A percentile compares a stretch with the other conserved stretches of the same genome.
Conservation (phyloP, 176 grass and related monocot species). For the Oryza australiensis region DNA sequence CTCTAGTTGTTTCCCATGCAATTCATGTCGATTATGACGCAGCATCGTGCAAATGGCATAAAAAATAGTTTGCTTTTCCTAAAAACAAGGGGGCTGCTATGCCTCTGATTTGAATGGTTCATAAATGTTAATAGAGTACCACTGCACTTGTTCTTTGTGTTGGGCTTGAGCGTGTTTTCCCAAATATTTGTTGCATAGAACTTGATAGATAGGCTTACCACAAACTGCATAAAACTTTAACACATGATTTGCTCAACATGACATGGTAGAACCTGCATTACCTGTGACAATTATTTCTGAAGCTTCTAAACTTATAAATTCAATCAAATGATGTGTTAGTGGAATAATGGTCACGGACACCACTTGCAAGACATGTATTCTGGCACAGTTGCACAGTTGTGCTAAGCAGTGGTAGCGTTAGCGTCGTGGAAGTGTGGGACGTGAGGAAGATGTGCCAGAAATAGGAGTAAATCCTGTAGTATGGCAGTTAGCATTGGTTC, state of each 20-base stretch:
- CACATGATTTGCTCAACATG: not conserved
- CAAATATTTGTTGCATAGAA: conserved; percentile 2
- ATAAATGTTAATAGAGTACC: not conserved
- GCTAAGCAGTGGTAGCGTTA: not conserved
- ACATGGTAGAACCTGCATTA: not conserved
- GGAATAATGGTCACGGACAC: not conserved
- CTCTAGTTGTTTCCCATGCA: not conserved
- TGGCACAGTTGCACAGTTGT: not conserved
- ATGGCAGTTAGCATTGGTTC: not conserved
- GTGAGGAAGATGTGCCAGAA: not conserved
- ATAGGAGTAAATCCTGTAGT: not conserved
- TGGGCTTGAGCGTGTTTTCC: not conserved
- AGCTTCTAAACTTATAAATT: not conserved
- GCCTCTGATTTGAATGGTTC: conserved; percentile 15
- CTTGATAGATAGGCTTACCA: not conserved
- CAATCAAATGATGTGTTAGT: not conserved
- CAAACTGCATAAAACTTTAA: not conserved
- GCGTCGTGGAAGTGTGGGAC: not conserved
- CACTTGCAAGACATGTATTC: not conserved
- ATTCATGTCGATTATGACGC: conserved; percentile 38
- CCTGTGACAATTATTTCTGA: not conserved
- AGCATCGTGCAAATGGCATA: not conserved
- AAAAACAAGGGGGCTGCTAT: not conserved
- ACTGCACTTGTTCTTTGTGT: not conserved
- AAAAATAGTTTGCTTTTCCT: conserved; percentile 7